Evolutionary conservation across 148 eudicot genomes (phyloP).

Genomic region (Fagopyrum homotropicum): DNA sequence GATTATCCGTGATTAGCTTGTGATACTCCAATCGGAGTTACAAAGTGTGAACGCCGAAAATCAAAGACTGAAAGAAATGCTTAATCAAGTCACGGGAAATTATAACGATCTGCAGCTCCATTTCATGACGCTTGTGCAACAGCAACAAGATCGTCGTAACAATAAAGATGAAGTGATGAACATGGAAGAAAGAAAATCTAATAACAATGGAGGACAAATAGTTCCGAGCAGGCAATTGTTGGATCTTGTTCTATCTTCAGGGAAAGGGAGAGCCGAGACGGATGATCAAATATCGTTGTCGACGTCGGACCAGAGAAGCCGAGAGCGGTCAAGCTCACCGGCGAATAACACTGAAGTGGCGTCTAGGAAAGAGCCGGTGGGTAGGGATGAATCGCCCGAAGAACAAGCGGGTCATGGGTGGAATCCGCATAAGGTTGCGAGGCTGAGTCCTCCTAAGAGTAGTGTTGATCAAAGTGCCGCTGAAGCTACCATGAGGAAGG

Average conservation of each 20-base stretch:
- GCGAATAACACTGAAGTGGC: conserved; percentile 12
- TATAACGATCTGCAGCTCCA: conserved; percentile 43
- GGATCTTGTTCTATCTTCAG: conserved; percentile 34
- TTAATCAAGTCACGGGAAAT: conserved; percentile 30
- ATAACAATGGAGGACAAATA: neutral
- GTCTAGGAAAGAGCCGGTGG: conserved; percentile 12
- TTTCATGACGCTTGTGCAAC: conserved; percentile 34
- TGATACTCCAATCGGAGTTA: conserved; percentile 33
- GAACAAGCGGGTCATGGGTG: conserved; percentile 4
- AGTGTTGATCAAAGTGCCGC: conserved; percentile 15
- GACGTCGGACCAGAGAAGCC: conserved; percentile 24
- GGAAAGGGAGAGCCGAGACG: conserved; percentile 4
- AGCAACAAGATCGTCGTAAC: conserved; percentile 14
- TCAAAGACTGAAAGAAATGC: conserved; percentile 28
- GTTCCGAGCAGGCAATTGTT: conserved; percentile 42
- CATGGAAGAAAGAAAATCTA: neutral
- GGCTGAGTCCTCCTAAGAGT: conserved; percentile 7
- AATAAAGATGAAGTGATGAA: neutral
- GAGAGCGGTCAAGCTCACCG: conserved; percentile 15
- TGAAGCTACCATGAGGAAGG: conserved; percentile 35
- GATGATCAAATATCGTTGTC: conserved; percentile 21
- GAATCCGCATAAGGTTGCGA: conserved; percentile 15
- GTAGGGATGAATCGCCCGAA: neutral
- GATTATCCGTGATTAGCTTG: conserved; percentile 16
- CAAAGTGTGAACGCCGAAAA: conserved; percentile 40